Conservation (phyloP, 306 rosid genomes). For the Cucurbita pepo region DNA sequence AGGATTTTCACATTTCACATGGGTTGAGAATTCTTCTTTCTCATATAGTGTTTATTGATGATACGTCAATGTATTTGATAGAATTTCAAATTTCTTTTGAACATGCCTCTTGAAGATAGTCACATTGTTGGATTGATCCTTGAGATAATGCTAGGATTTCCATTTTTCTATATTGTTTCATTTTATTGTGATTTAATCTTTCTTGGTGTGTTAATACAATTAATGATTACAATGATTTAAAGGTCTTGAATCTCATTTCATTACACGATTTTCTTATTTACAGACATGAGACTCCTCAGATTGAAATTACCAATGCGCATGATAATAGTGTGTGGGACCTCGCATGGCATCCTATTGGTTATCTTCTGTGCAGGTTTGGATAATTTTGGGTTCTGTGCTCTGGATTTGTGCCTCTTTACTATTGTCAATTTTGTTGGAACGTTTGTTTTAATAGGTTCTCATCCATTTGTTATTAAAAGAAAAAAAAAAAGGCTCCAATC, state of each 20-base stretch:
- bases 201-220: not conserved
- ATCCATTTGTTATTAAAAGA: not conserved
- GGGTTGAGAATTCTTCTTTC: not conserved
- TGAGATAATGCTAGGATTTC: not conserved
- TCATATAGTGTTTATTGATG: not conserved
- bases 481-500: not conserved
- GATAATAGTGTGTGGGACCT: conserved; percentile 97
- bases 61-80: not conserved
- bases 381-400: not conserved
- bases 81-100: not conserved
- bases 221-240: not conserved
- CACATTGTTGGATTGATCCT: not conserved
- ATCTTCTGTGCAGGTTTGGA: conserved; percentile 90
- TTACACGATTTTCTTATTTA: conserved; percentile 11
- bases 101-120: not conserved
- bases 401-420: conserved; percentile 1
- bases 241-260: conserved; percentile 9
- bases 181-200: not conserved
- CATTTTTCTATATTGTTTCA: not conserved
- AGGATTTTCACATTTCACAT: not conserved
- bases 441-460: not conserved
- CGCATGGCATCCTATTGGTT: conserved; percentile 99
- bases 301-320: conserved; percentile 77
- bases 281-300: conserved; percentile 95
- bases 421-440: not conserved